Base-by-base conservation (phyloP, 2,329 filamentous ascomycete genomes). In the Venturia nashicola region DNA sequence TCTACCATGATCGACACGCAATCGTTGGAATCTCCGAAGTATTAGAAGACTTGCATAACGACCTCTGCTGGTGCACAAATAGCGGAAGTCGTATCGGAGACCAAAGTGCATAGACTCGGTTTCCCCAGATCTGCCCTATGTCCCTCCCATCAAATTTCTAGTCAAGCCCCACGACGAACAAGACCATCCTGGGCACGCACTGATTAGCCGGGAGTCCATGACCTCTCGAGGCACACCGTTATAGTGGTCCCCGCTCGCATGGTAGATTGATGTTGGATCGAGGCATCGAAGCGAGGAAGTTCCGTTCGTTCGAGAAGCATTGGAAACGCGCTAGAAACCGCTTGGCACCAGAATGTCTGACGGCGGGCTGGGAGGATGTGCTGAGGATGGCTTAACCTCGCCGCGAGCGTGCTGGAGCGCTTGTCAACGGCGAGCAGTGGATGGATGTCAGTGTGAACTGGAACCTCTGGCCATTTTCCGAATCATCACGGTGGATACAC, bases 111-210 rank as follows among this genome's bases (percentile, higher is more conserved):
- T 60, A 32, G 59, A 60, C 57, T 40, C 51, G 11, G 27, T n/a
- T 60, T 60, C 59, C 59, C 59, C 59, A 60, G 59, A 60, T 60
- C 59, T 60, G 59, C 59, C 59, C 59, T 60, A 60, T 32, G 27
- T 27, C 59, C 59, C 59, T 60, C 43, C 59, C 27, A 60, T 36
- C 59, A 27, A 43, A 23, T 42, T 34, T 43, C 42, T 9, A 42
- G 43, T 44, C 39, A 23, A 42, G 42, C 42, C 36, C 57, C 59
- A 42, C 39, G 32, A 14, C 27, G 36, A 42, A 42, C 39, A 7
- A 34, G 59, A 39, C 57, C 59, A 60, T 39, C 42, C 59, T 60
- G 18, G 59, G 59, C 59, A 60, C 39, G 59, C 20, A n/a, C 59
- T 60, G 59, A 43, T 44, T n/a, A 32, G 27, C 59, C 27, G 43